Evolutionary conservation across 139 green algal genomes (phyloP).

Genomic region (Volvox reticuliferus): DNA sequence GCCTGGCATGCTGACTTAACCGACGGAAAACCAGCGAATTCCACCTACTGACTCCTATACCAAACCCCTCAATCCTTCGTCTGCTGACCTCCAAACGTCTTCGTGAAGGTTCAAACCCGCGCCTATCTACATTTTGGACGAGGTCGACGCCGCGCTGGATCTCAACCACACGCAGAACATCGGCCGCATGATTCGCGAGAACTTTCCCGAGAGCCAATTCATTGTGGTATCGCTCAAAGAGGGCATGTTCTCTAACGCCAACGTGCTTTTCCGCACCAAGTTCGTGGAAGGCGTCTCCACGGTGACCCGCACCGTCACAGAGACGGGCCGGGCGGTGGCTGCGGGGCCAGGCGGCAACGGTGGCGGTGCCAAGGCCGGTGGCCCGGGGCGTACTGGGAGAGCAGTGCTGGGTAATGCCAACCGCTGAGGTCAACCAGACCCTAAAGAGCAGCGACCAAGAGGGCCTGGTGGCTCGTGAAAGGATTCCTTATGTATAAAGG

Average conservation of each 20-base stretch:
- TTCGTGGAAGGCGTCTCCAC: conserved; percentile 97
- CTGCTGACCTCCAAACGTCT: too few species aligned
- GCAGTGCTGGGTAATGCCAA: conserved; percentile 10
- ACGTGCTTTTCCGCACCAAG: conserved; percentile 98
- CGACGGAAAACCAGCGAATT: too few species aligned
- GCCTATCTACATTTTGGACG: conserved; percentile 99
- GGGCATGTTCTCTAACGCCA: conserved; percentile 99
- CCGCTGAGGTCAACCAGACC: not conserved
- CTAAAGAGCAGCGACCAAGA: too few species aligned
- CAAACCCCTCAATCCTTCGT: too few species aligned
- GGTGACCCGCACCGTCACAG: conserved; percentile 81
- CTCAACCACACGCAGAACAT: conserved; percentile 99
- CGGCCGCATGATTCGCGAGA: conserved; percentile 95
- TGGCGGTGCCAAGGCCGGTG: not conserved
- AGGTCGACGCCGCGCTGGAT: conserved; percentile 98
- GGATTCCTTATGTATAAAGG: too few species aligned
- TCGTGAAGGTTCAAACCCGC: conserved; percentile 93
- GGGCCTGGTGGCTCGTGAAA: too few species aligned
- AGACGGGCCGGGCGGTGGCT: not conserved
- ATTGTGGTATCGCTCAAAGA: conserved; percentile 91
- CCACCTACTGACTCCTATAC: too few species aligned
- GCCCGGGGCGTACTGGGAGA: not conserved
- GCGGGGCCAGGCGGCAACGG: not conserved
- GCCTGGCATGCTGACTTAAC: too few species aligned
- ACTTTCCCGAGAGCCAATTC: conserved; percentile 96